Evolutionary conservation across 371 early-diverging fungal species (phyloP).

Genomic region (Syncephalastrum sp.): DNA sequence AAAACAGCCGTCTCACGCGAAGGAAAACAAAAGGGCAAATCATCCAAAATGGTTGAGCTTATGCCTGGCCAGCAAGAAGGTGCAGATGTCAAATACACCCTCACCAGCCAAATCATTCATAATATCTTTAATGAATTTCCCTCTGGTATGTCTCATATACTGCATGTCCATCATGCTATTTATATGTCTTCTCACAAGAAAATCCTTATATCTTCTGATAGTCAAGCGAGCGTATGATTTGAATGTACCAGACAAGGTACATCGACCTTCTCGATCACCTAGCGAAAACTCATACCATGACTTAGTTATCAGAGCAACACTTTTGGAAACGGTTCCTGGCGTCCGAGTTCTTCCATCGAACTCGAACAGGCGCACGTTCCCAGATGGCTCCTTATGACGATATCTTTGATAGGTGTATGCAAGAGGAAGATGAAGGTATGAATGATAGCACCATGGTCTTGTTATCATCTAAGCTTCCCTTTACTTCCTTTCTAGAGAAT

Average conservation of each 20-base stretch:
- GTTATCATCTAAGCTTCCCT: too few relatives aligned
- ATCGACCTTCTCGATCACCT: conserved; percentile 5
- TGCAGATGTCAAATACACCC: conserved; percentile 79
- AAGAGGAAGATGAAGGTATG: conserved; percentile 77
- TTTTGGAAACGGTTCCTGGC: conserved; percentile 91
- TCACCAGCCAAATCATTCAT: conserved; percentile 87
- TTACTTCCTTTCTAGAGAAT: conserved; percentile 24
- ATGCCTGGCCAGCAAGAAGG: conserved; percentile 79
- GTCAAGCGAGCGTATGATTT: conserved; percentile 83
- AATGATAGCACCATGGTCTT: not conserved
- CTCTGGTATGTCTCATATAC: conserved; percentile 49
- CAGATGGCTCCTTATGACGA: conserved; percentile 69
- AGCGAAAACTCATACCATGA: not conserved
- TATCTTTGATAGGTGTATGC: conserved; percentile 80
- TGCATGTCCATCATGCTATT: not conserved
- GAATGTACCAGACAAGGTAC: conserved; percentile 81
- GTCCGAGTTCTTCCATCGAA: conserved; percentile 86
- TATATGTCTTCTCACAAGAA: not conserved
- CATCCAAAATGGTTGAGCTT: conserved; percentile 79
- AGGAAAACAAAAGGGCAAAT: conserved; percentile 81
- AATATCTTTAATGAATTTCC: conserved; percentile 91
- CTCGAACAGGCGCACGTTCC: conserved; percentile 60
- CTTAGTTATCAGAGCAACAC: conserved; percentile 67
- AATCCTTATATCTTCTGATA: conserved; percentile 13
- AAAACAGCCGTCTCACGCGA: conserved; percentile 67